Conservation (phyloP, 805 yeast genomes). For the Ogataea zsoltii region DNA sequence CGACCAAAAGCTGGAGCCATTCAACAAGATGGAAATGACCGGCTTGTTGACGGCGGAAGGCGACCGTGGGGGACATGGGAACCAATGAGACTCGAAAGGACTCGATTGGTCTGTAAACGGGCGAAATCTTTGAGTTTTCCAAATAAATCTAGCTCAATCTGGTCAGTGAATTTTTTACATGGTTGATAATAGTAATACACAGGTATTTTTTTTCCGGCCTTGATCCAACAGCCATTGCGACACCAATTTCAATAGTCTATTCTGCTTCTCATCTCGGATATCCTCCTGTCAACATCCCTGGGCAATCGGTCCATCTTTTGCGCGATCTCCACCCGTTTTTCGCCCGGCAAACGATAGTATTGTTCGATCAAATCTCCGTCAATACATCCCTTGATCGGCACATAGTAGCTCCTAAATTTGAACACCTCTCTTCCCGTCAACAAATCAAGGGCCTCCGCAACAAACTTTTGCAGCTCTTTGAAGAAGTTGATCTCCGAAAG, state of each 20-base stretch:
- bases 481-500: constrained; percentile 63
- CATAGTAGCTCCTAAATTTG: constrained; percentile 73
- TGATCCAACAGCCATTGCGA: too few species aligned
- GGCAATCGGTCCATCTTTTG: constrained; percentile 47
- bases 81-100: too few species aligned
- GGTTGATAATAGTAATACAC: too few species aligned
- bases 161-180: too few species aligned
- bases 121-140: too few species aligned
- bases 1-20: too few species aligned
- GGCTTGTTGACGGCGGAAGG: too few species aligned
- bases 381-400: constrained; percentile 72
- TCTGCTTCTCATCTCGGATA: constrained; percentile 52
- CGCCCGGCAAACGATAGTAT: constrained; percentile 40
- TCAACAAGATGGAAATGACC: too few species aligned
- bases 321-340: constrained; percentile 40
- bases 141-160: too few species aligned
- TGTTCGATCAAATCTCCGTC: constrained; percentile 88
- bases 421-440: constrained; percentile 68
- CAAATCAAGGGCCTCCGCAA: constrained; percentile 40
- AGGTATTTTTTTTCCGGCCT: too few species aligned
- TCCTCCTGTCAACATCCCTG: constrained; percentile 50
- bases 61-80: too few species aligned
- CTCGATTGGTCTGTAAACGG: too few species aligned
- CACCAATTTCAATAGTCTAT: constrained; percentile 21
- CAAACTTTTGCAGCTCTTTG: constrained; percentile 49